These are phyloP conservation scores for Haplosporangium gracile DNA, from an alignment of 192 early-diverging fungal species.

Conservation along the genomic window DNA sequence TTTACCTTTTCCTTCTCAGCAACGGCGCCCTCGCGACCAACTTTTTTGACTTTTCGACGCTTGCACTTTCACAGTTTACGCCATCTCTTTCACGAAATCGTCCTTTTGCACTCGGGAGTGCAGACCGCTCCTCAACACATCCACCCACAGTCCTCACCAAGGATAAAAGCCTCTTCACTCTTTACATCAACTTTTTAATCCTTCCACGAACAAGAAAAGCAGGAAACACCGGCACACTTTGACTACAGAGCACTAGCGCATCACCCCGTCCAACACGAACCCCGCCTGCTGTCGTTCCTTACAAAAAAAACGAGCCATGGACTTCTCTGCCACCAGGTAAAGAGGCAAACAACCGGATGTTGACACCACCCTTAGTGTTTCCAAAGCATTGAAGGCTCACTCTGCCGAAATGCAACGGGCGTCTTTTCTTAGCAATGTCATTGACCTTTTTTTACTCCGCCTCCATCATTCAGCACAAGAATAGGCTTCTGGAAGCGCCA, in stretches of 20 bases:
- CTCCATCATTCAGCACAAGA: slow-evolving; percentile 19
- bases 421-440: neutral
- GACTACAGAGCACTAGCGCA: neutral
- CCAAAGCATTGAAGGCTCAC: neutral
- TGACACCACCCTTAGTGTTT: neutral
- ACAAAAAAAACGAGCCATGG: slow-evolving; percentile 2
- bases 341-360: neutral
- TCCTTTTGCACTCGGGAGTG: too few species aligned
- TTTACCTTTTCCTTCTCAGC: neutral
- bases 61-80: neutral
- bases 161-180: too few species aligned
- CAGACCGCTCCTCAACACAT: too few species aligned
- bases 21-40: neutral
- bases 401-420: neutral
- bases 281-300: neutral
- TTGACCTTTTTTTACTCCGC: neutral
- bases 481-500: slow-evolving; percentile 53
- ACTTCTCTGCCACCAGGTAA: slow-evolving; percentile 49
- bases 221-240: neutral
- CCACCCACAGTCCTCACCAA: too few species aligned
- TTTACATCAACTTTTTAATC: neutral
- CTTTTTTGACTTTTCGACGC: neutral
- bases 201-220: too few species aligned
- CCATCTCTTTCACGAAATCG: too few species aligned
- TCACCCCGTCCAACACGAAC: neutral